Percentiles rank a stretch among this genome's conserved stretches.
Conservation (phyloP, 106 monocot species). For the Iris macrosiphon region DNA sequence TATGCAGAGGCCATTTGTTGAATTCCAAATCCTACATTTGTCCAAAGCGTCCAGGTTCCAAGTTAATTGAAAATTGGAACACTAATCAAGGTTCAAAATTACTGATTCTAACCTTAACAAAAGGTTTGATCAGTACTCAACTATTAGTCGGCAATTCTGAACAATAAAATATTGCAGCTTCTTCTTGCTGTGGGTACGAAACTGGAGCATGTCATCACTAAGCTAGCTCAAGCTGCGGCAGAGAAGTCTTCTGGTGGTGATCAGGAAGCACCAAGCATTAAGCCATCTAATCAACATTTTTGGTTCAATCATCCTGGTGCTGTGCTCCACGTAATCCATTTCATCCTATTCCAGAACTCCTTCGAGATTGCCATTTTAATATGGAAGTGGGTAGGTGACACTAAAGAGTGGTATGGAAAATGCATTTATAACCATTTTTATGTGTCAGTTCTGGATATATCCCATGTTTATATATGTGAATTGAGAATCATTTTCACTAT, state of each 20-base stretch:
- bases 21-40: too few species aligned
- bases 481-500: too few species aligned
- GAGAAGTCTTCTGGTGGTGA: not conserved
- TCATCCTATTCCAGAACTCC: conserved; percentile 71
- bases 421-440: not conserved
- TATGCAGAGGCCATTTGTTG: too few species aligned
- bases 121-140: too few species aligned
- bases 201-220: conserved; percentile 53
- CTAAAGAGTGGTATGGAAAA: not conserved
- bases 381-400: conserved; percentile 43
- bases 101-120: too few species aligned
- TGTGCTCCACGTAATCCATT: conserved; percentile 56
- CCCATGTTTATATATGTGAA: too few species aligned
- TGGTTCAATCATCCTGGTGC: conserved; percentile 41
- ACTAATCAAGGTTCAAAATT: too few species aligned
- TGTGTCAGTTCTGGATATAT: not conserved
- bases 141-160: too few species aligned
- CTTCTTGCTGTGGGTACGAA: conserved; percentile 53
- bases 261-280: conserved; percentile 7
- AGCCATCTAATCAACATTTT: conserved; percentile 56
- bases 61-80: too few species aligned
- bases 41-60: too few species aligned
- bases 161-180: conserved; percentile 37
- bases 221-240: conserved; percentile 36
- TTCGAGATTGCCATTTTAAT: conserved; percentile 67